Percentiles rank a stretch among this genome's conserved stretches.
Evolutionary conservation across 345 rosid genomes (phyloP).

Genomic region (Aegle marmelos): DNA sequence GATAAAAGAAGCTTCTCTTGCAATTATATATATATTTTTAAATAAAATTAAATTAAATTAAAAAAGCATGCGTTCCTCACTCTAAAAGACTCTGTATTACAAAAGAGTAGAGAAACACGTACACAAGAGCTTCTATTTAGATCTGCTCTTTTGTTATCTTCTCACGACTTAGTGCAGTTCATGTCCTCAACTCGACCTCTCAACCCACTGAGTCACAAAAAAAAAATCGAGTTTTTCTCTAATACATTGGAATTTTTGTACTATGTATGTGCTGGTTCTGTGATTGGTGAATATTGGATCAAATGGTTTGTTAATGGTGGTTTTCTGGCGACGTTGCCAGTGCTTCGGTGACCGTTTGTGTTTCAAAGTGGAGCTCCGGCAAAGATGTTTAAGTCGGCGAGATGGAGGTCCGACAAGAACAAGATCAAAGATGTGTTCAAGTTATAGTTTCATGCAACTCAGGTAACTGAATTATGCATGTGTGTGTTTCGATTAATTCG

Average conservation of each 20-base stretch:
- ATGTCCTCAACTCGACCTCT: background rate
- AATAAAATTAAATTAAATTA: background rate
- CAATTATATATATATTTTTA: background rate
- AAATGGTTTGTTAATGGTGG: constrained; percentile 28
- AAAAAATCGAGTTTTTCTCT: background rate
- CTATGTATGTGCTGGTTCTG: background rate
- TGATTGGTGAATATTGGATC: constrained; percentile 27
- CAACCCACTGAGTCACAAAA: background rate
- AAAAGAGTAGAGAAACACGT: background rate
- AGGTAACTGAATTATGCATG: constrained; percentile 32
- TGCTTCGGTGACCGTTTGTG: constrained; percentile 26
- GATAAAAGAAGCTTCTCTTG: constrained; percentile 24
- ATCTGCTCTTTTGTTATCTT: constrained; percentile 35
- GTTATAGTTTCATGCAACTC: constrained; percentile 85
- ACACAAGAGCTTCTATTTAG: constrained; percentile 28
- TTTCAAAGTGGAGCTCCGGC: constrained; percentile 21
- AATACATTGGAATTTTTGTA: background rate
- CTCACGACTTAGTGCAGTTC: constrained; percentile 8
- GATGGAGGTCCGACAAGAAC: constrained; percentile 82
- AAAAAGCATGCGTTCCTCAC: constrained; percentile 21
- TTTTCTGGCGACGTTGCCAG: constrained; percentile 21
- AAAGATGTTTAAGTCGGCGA: constrained; percentile 74
- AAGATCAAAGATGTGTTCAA: constrained; percentile 76
- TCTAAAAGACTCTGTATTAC: constrained; percentile 11
- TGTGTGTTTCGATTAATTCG: background rate